Conservation (phyloP, 768 basidiomycete genomes). For the Boletellus emodensis region DNA sequence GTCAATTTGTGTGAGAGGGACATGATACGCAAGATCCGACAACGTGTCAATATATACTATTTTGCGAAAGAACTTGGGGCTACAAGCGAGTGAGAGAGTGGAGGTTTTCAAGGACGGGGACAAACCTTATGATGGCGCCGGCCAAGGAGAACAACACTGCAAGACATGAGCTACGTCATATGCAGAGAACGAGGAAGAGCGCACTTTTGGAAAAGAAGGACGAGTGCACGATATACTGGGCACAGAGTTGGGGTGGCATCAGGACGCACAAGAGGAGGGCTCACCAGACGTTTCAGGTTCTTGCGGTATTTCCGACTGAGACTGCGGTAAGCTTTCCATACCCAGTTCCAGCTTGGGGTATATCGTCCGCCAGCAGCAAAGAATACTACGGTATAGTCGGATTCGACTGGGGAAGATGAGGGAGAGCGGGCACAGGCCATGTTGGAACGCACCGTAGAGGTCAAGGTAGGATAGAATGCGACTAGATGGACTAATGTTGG, state of each 20-base stretch:
- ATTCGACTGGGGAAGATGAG: slow-evolving; percentile 57
- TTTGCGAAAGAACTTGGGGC: slow-evolving; percentile 90
- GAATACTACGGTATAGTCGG: slow-evolving; percentile 85
- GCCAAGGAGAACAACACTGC: slow-evolving; percentile 86
- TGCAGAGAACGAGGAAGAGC: slow-evolving; percentile 17
- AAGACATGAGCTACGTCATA: slow-evolving; percentile 9
- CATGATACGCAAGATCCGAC: slow-evolving; percentile 69
- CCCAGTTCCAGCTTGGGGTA: slow-evolving; percentile 83
- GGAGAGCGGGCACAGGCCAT: not conserved
- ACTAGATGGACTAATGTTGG: slow-evolving; percentile 34
- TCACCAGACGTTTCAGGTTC: slow-evolving; percentile 77
- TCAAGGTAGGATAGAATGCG: slow-evolving; percentile 77
- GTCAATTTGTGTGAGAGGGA: slow-evolving; percentile 86
- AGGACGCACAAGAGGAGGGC: slow-evolving; percentile 20
- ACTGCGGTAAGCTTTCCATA: slow-evolving; percentile 86
- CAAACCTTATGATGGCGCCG: slow-evolving; percentile 81
- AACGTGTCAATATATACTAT: slow-evolving; percentile 72
- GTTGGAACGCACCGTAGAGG: slow-evolving; percentile 58
- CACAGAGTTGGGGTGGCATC: slow-evolving; percentile 4
- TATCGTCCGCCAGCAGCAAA: slow-evolving; percentile 76
- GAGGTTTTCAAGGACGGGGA: not conserved
- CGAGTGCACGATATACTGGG: slow-evolving; percentile 80
- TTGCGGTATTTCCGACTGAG: slow-evolving; percentile 81
- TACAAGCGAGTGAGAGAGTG: slow-evolving; percentile 24
- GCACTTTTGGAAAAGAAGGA: slow-evolving; percentile 85